A percentile compares a stretch with the other conserved stretches of the same genome.
Conservation (phyloP, 768 basidiomycete species). For the Suillus ampliporus region DNA sequence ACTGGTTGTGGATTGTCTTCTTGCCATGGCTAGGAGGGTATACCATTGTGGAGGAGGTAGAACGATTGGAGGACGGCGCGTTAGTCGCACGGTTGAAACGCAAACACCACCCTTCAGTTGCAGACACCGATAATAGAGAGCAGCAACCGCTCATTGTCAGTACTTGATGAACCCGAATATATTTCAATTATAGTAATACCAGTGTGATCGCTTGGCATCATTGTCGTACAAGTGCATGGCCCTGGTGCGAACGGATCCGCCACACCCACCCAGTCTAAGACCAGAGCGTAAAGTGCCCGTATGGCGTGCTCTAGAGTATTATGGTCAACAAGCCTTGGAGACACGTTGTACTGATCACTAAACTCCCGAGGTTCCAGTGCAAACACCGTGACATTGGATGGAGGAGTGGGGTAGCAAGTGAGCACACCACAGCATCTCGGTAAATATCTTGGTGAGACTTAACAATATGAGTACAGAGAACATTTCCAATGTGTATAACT, state of each 20-base stretch:
- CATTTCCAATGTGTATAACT: neutral
- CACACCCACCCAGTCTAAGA: neutral
- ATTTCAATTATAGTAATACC: neutral
- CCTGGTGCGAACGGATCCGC: neutral
- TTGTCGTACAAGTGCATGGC: neutral
- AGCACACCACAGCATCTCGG: neutral
- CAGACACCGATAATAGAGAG: neutral
- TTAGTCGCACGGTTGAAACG: constrained; percentile 41
- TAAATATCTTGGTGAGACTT: no score
- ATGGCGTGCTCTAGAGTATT: neutral
- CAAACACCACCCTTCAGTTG: neutral
- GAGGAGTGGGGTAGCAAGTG: neutral
- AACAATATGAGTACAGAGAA: no score
- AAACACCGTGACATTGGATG: neutral
- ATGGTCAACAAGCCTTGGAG: no score
- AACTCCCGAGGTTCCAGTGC: neutral
- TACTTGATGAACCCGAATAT: neutral
- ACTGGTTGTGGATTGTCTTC: constrained; percentile 47
- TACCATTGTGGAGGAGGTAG: constrained; percentile 53
- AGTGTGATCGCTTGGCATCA: neutral
- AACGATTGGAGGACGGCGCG: constrained; percentile 43
- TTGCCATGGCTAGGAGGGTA: constrained; percentile 51
- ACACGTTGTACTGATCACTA: no score
- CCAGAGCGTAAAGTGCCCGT: neutral
- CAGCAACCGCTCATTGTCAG: neutral